Conservation (phyloP, 169 alveolate species). For the Ophryocystis elektroscirrha region DNA sequence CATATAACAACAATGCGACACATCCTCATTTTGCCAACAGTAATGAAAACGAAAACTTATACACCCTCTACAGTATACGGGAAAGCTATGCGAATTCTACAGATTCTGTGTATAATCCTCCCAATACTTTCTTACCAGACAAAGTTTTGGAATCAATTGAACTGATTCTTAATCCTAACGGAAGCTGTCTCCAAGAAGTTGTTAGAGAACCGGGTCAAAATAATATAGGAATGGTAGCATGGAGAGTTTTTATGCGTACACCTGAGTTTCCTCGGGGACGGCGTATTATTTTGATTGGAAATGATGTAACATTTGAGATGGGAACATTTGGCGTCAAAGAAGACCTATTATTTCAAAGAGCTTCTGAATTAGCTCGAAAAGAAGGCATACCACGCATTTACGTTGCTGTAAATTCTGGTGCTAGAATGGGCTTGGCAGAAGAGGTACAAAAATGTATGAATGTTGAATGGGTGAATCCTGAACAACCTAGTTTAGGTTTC, state of each 20-base stretch:
- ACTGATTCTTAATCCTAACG: slow-evolving; percentile 3
- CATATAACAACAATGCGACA: too few relatives aligned
- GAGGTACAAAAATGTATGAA: slow-evolving; percentile 30
- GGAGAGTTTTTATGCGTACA: slow-evolving; percentile 21
- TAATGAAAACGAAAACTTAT: too few relatives aligned
- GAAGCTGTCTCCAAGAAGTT: slow-evolving; percentile 18
- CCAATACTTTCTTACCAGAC: slow-evolving; percentile 10
- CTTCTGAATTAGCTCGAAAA: slow-evolving; percentile 43
- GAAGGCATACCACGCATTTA: slow-evolving; percentile 44
- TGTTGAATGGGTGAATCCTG: slow-evolving; percentile 35
- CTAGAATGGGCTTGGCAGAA: slow-evolving; percentile 45
- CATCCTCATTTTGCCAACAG: too few relatives aligned
- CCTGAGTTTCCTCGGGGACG: slow-evolving; percentile 51
- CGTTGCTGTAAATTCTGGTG: slow-evolving; percentile 52
- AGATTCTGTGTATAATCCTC: background rate
- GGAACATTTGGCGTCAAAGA: slow-evolving; percentile 47
- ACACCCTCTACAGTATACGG: too few relatives aligned
- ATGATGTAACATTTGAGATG: slow-evolving; percentile 40
- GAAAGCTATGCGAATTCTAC: slow-evolving; percentile 1
- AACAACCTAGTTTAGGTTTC: slow-evolving; percentile 38
- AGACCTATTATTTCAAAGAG: slow-evolving; percentile 31
- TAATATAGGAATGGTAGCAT: slow-evolving; percentile 36
- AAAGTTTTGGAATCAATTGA: slow-evolving; percentile 12
- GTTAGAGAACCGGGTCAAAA: slow-evolving; percentile 28
- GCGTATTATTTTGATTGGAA: slow-evolving; percentile 37